Evolutionary conservation across 2,329 filamentous ascomycete genomes (phyloP).

Genomic region (Aspergillus ustus): DNA sequence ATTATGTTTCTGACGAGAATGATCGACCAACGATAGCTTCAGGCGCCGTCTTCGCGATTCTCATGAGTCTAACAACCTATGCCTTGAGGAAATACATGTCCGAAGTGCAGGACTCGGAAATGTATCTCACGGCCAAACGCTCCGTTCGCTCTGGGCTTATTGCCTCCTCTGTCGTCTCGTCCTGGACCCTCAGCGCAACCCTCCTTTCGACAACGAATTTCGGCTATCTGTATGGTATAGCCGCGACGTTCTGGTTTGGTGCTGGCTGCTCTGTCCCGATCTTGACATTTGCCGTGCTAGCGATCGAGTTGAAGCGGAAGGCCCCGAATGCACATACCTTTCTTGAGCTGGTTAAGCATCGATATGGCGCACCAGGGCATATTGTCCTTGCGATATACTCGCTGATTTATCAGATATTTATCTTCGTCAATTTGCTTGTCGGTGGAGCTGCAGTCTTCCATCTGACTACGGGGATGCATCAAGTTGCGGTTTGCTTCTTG

Average conservation of each 20-base stretch:
- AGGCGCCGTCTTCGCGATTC: slow-evolving; percentile 1
- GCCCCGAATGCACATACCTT: slow-evolving; percentile 9
- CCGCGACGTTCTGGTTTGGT: slow-evolving; percentile 1
- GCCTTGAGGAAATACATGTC: slow-evolving; percentile 3
- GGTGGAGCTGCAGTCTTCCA: slow-evolving; percentile 1
- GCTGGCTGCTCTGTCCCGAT: slow-evolving; percentile 4
- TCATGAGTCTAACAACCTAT: background rate
- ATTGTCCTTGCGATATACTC: slow-evolving; percentile 3
- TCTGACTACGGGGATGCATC: background rate
- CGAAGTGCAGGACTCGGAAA: slow-evolving; percentile 11
- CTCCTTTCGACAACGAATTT: background rate
- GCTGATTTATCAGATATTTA: background rate
- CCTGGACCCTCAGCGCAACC: slow-evolving; percentile 7
- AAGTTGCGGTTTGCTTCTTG: background rate
- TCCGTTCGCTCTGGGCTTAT: background rate
- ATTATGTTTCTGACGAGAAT: background rate
- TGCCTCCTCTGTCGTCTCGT: slow-evolving; percentile 5
- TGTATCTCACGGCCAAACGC: slow-evolving; percentile 10
- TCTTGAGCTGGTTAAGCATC: slow-evolving; percentile 4
- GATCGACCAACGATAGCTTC: background rate
- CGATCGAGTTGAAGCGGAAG: slow-evolving; percentile 9
- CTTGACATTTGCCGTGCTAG: slow-evolving; percentile 1
- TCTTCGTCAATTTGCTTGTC: slow-evolving; percentile 6
- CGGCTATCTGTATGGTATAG: slow-evolving; percentile 7
- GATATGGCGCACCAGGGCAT: slow-evolving; percentile 4